Conservation (phyloP, 2,329 filamentous ascomycete species). For the Coniochaeta pulveracea region DNA sequence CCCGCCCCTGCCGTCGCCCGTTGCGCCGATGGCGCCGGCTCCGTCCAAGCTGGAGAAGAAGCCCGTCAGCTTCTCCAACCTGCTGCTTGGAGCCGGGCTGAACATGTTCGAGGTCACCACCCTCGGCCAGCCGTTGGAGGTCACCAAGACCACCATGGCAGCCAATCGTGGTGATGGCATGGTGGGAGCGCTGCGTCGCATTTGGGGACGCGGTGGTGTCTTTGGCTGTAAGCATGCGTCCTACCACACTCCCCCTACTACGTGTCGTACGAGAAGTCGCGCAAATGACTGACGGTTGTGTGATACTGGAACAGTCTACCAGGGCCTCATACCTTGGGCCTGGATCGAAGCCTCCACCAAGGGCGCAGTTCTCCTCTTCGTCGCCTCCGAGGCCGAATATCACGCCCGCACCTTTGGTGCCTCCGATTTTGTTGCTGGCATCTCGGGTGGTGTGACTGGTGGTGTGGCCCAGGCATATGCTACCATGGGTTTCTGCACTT, state of each 20-base stretch:
- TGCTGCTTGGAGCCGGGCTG: slow-evolving; percentile 85
- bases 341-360: slow-evolving; percentile 99
- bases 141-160: slow-evolving; percentile 99
- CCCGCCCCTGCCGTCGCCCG: slow-evolving; percentile 35
- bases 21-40: slow-evolving; percentile 18
- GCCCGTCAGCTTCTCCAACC: slow-evolving; percentile 98
- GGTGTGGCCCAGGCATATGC: slow-evolving; percentile 97
- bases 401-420: slow-evolving; percentile 77
- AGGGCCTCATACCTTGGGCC: slow-evolving; percentile 98
- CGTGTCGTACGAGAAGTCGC: slow-evolving; percentile 1
- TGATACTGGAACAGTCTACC: slow-evolving; percentile 71
- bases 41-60: slow-evolving; percentile 76
- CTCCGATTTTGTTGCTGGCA: slow-evolving; percentile 77
- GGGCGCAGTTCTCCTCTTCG: slow-evolving; percentile 96
- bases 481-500: slow-evolving; percentile 99
- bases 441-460: slow-evolving; percentile 81
- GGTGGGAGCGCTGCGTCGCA: slow-evolving; percentile 65
- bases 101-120: slow-evolving; percentile 85
- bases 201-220: slow-evolving; percentile 89
- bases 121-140: slow-evolving; percentile 75
- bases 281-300: slow-evolving; percentile 1
- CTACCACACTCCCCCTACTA: slow-evolving; percentile 12
- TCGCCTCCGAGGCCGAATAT: slow-evolving; percentile 96
- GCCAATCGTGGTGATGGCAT: slow-evolving; percentile 90
- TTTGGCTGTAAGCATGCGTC: slow-evolving; percentile 66